A percentile compares a stretch with the other conserved stretches of the same genome.
Conservation (phyloP, 108 stramenopile genomes). For the Skeletonema grethae region DNA sequence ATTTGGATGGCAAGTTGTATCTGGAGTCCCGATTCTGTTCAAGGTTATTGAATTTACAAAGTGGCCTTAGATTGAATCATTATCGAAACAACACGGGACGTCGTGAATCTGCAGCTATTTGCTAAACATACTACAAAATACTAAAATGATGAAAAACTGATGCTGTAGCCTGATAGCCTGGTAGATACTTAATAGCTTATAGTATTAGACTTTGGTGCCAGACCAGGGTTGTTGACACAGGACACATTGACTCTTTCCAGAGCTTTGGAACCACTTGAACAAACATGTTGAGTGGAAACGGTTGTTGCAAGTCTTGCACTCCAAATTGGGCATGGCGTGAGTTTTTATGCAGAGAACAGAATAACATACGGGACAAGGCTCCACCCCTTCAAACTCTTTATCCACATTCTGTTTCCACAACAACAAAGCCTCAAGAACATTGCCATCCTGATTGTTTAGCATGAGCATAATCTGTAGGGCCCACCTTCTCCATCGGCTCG, state of each 20-base stretch:
- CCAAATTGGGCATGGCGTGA: slow-evolving; percentile 82
- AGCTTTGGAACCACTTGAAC: slow-evolving; percentile 92
- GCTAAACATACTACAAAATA: not conserved
- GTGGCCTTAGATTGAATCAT: slow-evolving; percentile 66
- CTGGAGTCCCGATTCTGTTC: slow-evolving; percentile 88
- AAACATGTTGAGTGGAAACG: slow-evolving; percentile 93
- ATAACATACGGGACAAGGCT: slow-evolving; percentile 98
- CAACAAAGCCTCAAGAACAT: slow-evolving; percentile 87
- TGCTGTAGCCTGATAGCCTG: not conserved
- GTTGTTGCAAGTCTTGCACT: slow-evolving; percentile 88
- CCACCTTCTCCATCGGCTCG: slow-evolving; percentile 79
- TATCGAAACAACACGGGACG: not conserved
- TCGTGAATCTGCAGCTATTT: not conserved
- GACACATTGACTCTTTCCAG: slow-evolving; percentile 91
- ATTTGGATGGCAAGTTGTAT: slow-evolving; percentile 92
- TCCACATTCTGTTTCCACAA: slow-evolving; percentile 98
- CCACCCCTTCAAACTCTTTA: slow-evolving; percentile 98
- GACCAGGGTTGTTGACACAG: slow-evolving; percentile 90
- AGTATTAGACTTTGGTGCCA: slow-evolving; percentile 35
- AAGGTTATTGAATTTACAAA: slow-evolving; percentile 92
- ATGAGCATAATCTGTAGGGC: slow-evolving; percentile 79
- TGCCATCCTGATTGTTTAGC: slow-evolving; percentile 87
- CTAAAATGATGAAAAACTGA: not conserved
- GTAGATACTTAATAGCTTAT: too few species aligned
- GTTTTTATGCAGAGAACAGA: slow-evolving; percentile 91